Conservation (phyloP, 805 yeast genomes). For the Danielia reshetovae region DNA sequence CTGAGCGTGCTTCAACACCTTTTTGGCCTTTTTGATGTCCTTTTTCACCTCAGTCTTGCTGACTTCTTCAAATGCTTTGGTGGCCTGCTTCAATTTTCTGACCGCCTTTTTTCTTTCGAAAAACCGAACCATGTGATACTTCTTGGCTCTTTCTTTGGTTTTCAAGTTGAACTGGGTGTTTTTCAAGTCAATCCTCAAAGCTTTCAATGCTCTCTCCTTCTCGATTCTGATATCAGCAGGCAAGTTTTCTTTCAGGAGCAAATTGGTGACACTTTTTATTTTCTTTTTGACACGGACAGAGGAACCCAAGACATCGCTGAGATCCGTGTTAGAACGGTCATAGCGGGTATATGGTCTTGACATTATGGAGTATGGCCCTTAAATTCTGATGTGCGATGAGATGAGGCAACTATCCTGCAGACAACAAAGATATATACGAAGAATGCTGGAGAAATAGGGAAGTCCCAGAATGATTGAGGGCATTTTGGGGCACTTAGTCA, state of each 20-base stretch:
- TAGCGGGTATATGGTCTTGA: conserved; percentile 9
- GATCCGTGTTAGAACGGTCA: conserved; percentile 12
- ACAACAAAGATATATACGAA: too few species aligned
- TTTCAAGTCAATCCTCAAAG: conserved; percentile 55
- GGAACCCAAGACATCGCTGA: conserved; percentile 16
- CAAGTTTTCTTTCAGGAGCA: conserved; percentile 54
- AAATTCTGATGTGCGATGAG: too few species aligned
- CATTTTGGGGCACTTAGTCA: too few species aligned
- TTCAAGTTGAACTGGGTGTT: conserved; percentile 42
- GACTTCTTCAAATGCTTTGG: conserved; percentile 34
- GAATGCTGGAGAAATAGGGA: too few species aligned
- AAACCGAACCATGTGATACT: conserved; percentile 90
- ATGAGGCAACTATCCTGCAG: too few species aligned
- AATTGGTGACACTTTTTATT: conserved; percentile 80
- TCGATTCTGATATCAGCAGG: conserved; percentile 64
- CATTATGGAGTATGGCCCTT: conserved; percentile 5
- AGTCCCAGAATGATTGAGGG: too few species aligned
- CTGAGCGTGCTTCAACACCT: conserved; percentile 52
- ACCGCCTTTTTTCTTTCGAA: conserved; percentile 85
- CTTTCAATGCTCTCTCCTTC: conserved; percentile 72
- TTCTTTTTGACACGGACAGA: conserved; percentile 57
- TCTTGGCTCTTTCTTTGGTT: conserved; percentile 54
- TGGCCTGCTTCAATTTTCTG: conserved; percentile 58
- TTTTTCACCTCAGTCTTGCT: conserved; percentile 31
- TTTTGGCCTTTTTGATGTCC: conserved; percentile 42